Percentiles rank a stretch among this genome's conserved stretches.
These are phyloP conservation scores for Trichoderma orchidacearum DNA, from an alignment of 495 filamentous ascomycete genomes.

Conservation along the genomic window DNA sequence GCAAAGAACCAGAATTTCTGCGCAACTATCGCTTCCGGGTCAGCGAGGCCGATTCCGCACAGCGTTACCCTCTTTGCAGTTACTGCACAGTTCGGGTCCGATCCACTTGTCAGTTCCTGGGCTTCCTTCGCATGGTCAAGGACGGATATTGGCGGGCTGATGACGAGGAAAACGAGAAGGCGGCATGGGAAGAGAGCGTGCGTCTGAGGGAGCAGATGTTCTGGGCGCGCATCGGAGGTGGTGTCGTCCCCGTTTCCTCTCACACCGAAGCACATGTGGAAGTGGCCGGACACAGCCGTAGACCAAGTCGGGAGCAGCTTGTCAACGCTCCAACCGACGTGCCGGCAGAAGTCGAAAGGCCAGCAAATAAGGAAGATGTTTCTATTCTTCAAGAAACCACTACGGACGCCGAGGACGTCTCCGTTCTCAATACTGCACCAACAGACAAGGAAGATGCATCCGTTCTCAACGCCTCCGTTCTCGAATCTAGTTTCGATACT, in stretches of 20 bases:
- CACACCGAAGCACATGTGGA: slow-evolving; percentile 4
- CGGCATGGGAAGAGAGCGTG: slow-evolving; percentile 88
- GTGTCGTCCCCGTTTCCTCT: slow-evolving; percentile 60
- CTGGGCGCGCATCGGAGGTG: slow-evolving; percentile 82
- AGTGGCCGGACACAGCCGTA: neutral
- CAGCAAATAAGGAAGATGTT: neutral
- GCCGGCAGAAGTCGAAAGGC: neutral
- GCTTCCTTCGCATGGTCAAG: slow-evolving; percentile 76
- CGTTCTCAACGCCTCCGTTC: neutral
- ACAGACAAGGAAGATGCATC: neutral
- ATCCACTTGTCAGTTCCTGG: slow-evolving; percentile 80
- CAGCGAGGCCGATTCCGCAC: slow-evolving; percentile 69
- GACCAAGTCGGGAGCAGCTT: neutral
- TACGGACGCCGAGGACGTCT: neutral
- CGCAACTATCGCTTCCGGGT: slow-evolving; percentile 83
- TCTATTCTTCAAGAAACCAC: neutral
- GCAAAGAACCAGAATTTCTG: slow-evolving; percentile 52
- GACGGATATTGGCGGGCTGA: slow-evolving; percentile 81
- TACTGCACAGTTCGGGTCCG: slow-evolving; percentile 79
- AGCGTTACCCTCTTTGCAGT: slow-evolving; percentile 77
- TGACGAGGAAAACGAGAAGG: slow-evolving; percentile 58
- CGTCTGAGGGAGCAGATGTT: slow-evolving; percentile 88
- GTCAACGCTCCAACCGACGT: neutral
- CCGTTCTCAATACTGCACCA: neutral
- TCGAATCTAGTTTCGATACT: neutral